These are phyloP conservation scores for Cupressus sempervirens DNA, from an alignment of 75 land plant species.

Conservation along the genomic window DNA sequence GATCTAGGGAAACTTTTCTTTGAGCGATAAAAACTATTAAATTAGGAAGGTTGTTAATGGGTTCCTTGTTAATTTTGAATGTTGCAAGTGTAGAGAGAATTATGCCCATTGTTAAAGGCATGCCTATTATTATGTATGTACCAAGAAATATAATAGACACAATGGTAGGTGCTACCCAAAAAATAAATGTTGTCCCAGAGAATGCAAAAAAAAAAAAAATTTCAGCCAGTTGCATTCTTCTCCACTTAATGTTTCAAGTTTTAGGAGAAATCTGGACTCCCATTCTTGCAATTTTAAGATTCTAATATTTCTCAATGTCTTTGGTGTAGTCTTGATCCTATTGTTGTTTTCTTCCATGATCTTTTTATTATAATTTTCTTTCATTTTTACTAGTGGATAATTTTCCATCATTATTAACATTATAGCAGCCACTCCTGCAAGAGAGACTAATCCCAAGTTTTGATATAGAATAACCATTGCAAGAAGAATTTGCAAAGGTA, in stretches of 20 bases:
- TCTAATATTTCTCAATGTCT: conserved; percentile 45
- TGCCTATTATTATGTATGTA: conserved; percentile 52
- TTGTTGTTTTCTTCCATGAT: conserved; percentile 78
- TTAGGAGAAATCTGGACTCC: conserved; percentile 61
- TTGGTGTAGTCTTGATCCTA: conserved; percentile 51
- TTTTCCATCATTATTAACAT: conserved; percentile 25
- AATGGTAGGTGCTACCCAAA: conserved; percentile 60
- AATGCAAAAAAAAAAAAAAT: conserved; percentile 49
- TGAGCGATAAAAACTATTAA: conserved; percentile 37
- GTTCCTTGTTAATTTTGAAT: conserved; percentile 42
- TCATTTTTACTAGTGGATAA: conserved; percentile 29
- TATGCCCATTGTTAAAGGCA: conserved; percentile 64
- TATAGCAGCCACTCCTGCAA: conserved; percentile 63
- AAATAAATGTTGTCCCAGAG: conserved; percentile 45
- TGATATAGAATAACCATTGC: conserved; percentile 51
- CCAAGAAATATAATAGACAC: conserved; percentile 49
- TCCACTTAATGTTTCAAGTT: conserved; percentile 44
- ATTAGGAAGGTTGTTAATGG: conserved; percentile 73
- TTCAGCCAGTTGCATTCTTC: conserved; percentile 23
- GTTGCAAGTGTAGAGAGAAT: too few relatives aligned
- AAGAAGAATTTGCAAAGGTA: conserved; percentile 71
- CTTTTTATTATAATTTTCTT: conserved; percentile 47
- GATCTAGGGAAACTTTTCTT: conserved; percentile 21
- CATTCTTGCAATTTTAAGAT: conserved; percentile 81
- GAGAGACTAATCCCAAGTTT: conserved; percentile 54